Evolutionary conservation across 2,329 filamentous ascomycete genomes (phyloP).

Genomic region (Chaetoscypha palmicola): DNA sequence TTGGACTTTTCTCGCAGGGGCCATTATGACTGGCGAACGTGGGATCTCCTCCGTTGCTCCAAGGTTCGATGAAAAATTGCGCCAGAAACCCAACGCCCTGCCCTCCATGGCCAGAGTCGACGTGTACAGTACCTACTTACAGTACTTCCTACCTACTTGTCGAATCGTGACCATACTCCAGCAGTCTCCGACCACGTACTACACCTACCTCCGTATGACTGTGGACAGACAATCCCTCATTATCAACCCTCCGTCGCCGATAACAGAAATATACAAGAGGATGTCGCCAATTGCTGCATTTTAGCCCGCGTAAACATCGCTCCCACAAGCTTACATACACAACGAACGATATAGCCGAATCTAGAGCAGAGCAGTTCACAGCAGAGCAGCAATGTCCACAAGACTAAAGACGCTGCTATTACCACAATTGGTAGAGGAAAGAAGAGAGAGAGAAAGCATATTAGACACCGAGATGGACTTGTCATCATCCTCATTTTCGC

Average conservation of each 20-base stretch:
- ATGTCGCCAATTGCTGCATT: constrained; percentile 23
- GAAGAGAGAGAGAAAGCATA: constrained; percentile 36
- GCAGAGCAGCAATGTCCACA: constrained; percentile 28
- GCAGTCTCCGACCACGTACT: constrained; percentile 27
- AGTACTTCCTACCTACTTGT: constrained; percentile 11
- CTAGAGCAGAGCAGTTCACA: background rate
- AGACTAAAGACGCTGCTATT: constrained; percentile 47
- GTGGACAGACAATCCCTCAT: constrained; percentile 8
- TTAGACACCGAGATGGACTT: constrained; percentile 28
- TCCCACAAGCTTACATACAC: constrained; percentile 4
- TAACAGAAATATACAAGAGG: constrained; percentile 14
- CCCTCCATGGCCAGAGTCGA: constrained; percentile 18
- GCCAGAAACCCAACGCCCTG: constrained; percentile 6
- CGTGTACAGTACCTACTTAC: too few species aligned
- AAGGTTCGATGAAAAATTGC: constrained; percentile 3
- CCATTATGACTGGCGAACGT: constrained; percentile 3
- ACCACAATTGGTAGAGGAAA: constrained; percentile 47
- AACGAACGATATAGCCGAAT: background rate
- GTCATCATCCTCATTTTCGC: constrained; percentile 25
- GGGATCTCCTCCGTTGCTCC: too few species aligned
- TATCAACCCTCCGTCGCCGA: constrained; percentile 12
- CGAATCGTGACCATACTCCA: constrained; percentile 20
- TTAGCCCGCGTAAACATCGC: constrained; percentile 16
- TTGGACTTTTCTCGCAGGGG: background rate
- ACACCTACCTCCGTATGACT: constrained; percentile 1